A percentile compares a stretch with the other conserved stretches of the same genome.
Evolutionary conservation across 2,329 filamentous ascomycete genomes (phyloP).

Genomic region (Berkeleyomyces rouxiae): DNA sequence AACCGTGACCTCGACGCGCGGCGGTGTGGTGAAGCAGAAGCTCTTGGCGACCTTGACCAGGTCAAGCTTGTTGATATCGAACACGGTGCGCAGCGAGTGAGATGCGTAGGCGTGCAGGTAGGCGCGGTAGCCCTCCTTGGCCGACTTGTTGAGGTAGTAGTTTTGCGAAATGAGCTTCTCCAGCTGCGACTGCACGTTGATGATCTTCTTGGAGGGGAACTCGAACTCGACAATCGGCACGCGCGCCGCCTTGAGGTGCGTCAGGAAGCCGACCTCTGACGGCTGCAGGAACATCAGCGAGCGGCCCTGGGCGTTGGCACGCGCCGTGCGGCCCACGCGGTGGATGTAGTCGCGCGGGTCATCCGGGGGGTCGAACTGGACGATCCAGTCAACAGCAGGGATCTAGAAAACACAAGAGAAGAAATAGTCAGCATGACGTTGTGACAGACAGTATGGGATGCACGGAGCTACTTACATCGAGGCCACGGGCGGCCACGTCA

Average conservation of each 20-base stretch:
- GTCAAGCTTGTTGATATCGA: conserved; percentile 72
- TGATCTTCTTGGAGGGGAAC: conserved; percentile 79
- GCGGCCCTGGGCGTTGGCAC: conserved; percentile 66
- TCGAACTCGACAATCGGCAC: conserved; percentile 95
- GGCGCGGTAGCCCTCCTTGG: conserved; percentile 63
- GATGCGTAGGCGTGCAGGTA: conserved; percentile 93
- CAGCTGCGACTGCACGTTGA: conserved; percentile 78
- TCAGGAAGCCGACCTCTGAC: conserved; percentile 79
- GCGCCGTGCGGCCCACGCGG: conserved; percentile 83
- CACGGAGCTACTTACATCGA: conserved; percentile 46
- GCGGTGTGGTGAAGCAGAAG: conserved; percentile 65
- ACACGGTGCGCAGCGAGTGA: conserved; percentile 40
- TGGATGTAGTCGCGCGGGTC: conserved; percentile 87
- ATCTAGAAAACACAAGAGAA: conserved; percentile 34
- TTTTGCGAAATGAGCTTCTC: conserved; percentile 91
- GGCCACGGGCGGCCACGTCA: conserved; percentile 83
- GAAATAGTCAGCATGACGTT: not conserved
- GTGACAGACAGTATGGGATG: not conserved
- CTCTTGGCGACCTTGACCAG: conserved; percentile 69
- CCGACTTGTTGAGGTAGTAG: conserved; percentile 87
- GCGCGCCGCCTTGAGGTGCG: conserved; percentile 75
- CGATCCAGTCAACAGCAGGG: conserved; percentile 86
- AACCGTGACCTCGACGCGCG: conserved; percentile 68
- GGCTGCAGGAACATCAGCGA: conserved; percentile 89
- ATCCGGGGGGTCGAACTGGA: conserved; percentile 90